Conservation (phyloP, 208 protist species). For the Trypanosoma avium region DNA sequence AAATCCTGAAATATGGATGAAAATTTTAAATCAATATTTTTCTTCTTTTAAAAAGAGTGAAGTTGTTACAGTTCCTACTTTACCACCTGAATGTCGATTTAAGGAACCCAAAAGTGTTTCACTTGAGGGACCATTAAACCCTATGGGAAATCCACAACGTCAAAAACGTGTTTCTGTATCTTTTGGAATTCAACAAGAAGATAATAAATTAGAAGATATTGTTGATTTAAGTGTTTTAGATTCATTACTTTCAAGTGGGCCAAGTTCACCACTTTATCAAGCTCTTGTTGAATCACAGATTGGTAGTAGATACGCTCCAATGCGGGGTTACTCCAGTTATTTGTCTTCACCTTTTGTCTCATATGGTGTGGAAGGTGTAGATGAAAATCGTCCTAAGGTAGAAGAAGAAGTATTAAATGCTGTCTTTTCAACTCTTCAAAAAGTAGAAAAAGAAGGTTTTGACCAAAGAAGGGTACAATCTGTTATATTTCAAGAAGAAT, state of each 20-base stretch:
- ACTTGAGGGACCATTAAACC: slow-evolving; percentile 75
- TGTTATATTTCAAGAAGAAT: slow-evolving; percentile 88
- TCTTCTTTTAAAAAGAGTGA: slow-evolving; percentile 35
- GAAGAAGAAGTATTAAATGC: slow-evolving; percentile 68
- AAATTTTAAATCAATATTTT: slow-evolving; percentile 72
- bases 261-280: slow-evolving; percentile 88
- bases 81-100: slow-evolving; percentile 56
- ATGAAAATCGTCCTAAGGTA: slow-evolving; percentile 54
- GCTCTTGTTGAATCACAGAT: slow-evolving; percentile 88
- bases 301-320: slow-evolving; percentile 80
- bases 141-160: slow-evolving; percentile 72
- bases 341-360: slow-evolving; percentile 80
- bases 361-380: slow-evolving; percentile 89
- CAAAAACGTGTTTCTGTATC: slow-evolving; percentile 86
- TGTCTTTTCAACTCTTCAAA: slow-evolving; percentile 54
- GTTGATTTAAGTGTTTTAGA: slow-evolving; percentile 83
- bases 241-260: slow-evolving; percentile 79
- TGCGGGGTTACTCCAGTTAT: slow-evolving; percentile 83
- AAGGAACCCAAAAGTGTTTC: slow-evolving; percentile 37
- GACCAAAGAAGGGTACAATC: slow-evolving; percentile 74
- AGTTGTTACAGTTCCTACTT: slow-evolving; percentile 53
- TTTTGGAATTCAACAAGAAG: slow-evolving; percentile 60
- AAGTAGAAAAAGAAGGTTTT: slow-evolving; percentile 77
- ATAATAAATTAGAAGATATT: slow-evolving; percentile 69
- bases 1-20: slow-evolving; percentile 73